Evolutionary conservation across 345 rosid species (phyloP).

Genomic region (Eucalyptus sp.): DNA sequence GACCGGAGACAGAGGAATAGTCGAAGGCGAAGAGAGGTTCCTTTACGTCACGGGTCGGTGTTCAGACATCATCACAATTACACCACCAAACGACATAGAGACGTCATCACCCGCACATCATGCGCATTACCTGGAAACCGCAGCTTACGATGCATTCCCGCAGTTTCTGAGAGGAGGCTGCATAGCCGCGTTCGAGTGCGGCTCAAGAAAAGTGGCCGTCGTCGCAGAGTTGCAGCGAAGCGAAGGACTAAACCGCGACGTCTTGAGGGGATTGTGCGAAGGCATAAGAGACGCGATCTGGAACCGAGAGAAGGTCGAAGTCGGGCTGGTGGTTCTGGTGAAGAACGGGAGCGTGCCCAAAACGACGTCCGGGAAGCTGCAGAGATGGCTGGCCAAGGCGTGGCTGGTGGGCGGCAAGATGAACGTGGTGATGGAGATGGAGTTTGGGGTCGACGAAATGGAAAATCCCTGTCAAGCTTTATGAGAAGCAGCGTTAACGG

Average conservation of each 20-base stretch:
- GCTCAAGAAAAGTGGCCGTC: conserved; percentile 8
- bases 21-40: conserved; percentile 34
- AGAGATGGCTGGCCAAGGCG: conserved; percentile 43
- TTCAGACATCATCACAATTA: conserved; percentile 27
- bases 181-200: conserved; percentile 21
- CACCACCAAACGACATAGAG: not conserved
- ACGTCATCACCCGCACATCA: conserved; percentile 3
- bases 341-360: conserved; percentile 27
- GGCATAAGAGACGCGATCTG: conserved; percentile 11
- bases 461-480: not conserved
- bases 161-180: conserved; percentile 40
- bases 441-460: not conserved
- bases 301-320: conserved; percentile 16
- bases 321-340: conserved; percentile 39
- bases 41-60: conserved; percentile 47
- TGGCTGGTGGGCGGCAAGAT: conserved; percentile 15
- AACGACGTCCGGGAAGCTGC: conserved; percentile 54
- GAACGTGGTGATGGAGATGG: conserved; percentile 14
- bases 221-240: conserved; percentile 39
- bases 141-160: conserved; percentile 22
- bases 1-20: conserved; percentile 42
- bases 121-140: conserved; percentile 44
- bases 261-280: conserved; percentile 20
- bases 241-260: not conserved
- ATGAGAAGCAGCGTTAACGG: not conserved